A percentile compares a stretch with the other conserved stretches of the same genome.
phyloP scores from a whole-genome alignment of 2,329 filamentous ascomycete genomes.

The Iodosphaeria phyllophila region DNA sequence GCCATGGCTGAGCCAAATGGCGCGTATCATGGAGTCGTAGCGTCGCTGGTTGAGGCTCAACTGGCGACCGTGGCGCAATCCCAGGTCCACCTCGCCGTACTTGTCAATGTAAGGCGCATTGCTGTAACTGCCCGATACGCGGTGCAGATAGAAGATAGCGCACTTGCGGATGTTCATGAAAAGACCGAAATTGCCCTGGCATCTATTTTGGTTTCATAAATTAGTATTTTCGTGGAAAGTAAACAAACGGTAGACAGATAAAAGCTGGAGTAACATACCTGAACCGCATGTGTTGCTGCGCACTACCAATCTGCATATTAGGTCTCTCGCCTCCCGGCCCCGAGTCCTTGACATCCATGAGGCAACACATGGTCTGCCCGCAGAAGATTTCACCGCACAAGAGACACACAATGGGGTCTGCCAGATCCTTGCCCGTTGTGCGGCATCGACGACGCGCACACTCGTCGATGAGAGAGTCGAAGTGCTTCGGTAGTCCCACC shows the following conservation, averaged over 20 bases:
- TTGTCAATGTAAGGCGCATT: constrained; percentile 87
- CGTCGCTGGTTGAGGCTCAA: constrained; percentile 84
- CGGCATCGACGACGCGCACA: constrained; percentile 70
- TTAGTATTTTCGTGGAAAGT: constrained; percentile 3
- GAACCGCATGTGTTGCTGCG: constrained; percentile 65
- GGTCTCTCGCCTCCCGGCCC: constrained; percentile 18
- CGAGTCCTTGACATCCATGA: constrained; percentile 36
- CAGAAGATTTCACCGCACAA: constrained; percentile 97
- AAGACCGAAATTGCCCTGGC: constrained; percentile 75
- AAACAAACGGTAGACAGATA: constrained; percentile 1
- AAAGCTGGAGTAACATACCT: constrained; percentile 47
- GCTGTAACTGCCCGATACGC: constrained; percentile 64
- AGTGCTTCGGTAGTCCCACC: constrained; percentile 79
- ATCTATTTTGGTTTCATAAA: constrained; percentile 31
- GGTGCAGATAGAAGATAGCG: constrained; percentile 73
- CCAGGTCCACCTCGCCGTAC: constrained; percentile 90
- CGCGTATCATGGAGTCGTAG: constrained; percentile 75
- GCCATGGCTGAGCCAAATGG: constrained; percentile 71
- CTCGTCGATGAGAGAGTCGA: constrained; percentile 82
- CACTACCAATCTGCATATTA: constrained; percentile 49
- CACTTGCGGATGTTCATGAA: constrained; percentile 97
- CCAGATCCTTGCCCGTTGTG: constrained; percentile 77
- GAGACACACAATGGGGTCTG: constrained; percentile 79
- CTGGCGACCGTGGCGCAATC: constrained; percentile 70
- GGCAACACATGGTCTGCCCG: constrained; percentile 82